phyloP scores from a whole-genome alignment of 257 asterid species.

The Solanum appendiculatum region DNA sequence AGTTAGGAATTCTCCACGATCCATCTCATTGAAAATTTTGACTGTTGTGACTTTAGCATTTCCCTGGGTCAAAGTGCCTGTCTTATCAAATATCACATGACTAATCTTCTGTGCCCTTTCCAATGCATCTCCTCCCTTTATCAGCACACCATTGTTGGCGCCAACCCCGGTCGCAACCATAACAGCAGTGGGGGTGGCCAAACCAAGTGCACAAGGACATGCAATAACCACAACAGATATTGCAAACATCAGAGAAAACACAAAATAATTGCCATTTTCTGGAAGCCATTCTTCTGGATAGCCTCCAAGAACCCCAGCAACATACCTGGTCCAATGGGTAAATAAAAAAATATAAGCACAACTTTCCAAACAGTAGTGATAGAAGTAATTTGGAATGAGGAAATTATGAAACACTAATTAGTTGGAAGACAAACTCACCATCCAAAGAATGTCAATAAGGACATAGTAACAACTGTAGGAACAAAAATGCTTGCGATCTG shows the following conservation, averaged over 20 bases:
- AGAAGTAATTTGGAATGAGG: background rate
- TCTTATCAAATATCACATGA: slow-evolving; percentile 84
- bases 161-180: slow-evolving; percentile 99
- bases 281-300: slow-evolving; percentile 87
- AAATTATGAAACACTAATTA: background rate
- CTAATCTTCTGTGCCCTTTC: slow-evolving; percentile 88
- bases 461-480: slow-evolving; percentile 64
- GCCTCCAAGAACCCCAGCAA: slow-evolving; percentile 74
- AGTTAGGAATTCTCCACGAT: slow-evolving; percentile 89
- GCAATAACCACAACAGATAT: slow-evolving; percentile 94
- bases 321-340: slow-evolving; percentile 42
- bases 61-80: slow-evolving; percentile 98
- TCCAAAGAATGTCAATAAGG: slow-evolving; percentile 68
- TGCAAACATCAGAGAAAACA: slow-evolving; percentile 93
- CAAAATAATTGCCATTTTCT: slow-evolving; percentile 71
- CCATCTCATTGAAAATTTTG: slow-evolving; percentile 77
- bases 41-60: slow-evolving; percentile 83
- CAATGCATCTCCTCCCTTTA: slow-evolving; percentile 97
- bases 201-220: slow-evolving; percentile 98
- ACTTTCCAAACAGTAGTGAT: background rate
- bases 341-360: background rate
- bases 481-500: slow-evolving; percentile 95
- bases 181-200: slow-evolving; percentile 99
- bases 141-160: slow-evolving; percentile 93
- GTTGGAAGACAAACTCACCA: slow-evolving; percentile 46